Evolutionary conservation across 2,329 filamentous ascomycete genomes (phyloP).

Genomic region (Berkeleyomyces basicola): DNA sequence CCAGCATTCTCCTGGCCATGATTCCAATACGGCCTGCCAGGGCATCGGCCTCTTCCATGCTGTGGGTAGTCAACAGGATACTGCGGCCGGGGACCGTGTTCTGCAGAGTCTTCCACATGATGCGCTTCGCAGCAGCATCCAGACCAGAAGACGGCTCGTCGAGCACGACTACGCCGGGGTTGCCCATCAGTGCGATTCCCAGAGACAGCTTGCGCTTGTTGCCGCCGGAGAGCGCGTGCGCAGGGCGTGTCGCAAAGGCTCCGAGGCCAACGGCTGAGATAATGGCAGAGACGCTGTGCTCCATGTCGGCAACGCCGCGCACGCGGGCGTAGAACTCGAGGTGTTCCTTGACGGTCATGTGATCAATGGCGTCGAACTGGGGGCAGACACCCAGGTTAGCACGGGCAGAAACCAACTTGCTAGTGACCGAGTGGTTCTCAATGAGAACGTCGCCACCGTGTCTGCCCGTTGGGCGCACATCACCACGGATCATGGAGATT

Average conservation of each 20-base stretch:
- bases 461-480: slow-evolving; percentile 56
- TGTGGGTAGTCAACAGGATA: slow-evolving; percentile 78
- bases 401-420: slow-evolving; percentile 53
- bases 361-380: slow-evolving; percentile 74
- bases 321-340: slow-evolving; percentile 75
- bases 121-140: slow-evolving; percentile 75
- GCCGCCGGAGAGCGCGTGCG: slow-evolving; percentile 64
- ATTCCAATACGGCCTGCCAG: slow-evolving; percentile 73
- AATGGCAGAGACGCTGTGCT: slow-evolving; percentile 62
- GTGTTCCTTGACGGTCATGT: slow-evolving; percentile 79
- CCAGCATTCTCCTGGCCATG: slow-evolving; percentile 71
- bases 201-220: slow-evolving; percentile 88
- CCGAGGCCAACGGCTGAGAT: slow-evolving; percentile 65
- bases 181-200: slow-evolving; percentile 83
- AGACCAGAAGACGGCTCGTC: slow-evolving; percentile 83
- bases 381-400: slow-evolving; percentile 79
- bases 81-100: slow-evolving; percentile 61
- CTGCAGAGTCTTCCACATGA: slow-evolving; percentile 81
- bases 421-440: slow-evolving; percentile 59
- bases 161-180: slow-evolving; percentile 70
- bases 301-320: slow-evolving; percentile 57
- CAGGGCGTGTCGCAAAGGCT: slow-evolving; percentile 57
- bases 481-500: slow-evolving; percentile 79
- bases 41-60: slow-evolving; percentile 89
- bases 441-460: slow-evolving; percentile 67